Base-by-base conservation (phyloP, 2,329 filamentous ascomycete genomes). In the Didymella glomerata region DNA sequence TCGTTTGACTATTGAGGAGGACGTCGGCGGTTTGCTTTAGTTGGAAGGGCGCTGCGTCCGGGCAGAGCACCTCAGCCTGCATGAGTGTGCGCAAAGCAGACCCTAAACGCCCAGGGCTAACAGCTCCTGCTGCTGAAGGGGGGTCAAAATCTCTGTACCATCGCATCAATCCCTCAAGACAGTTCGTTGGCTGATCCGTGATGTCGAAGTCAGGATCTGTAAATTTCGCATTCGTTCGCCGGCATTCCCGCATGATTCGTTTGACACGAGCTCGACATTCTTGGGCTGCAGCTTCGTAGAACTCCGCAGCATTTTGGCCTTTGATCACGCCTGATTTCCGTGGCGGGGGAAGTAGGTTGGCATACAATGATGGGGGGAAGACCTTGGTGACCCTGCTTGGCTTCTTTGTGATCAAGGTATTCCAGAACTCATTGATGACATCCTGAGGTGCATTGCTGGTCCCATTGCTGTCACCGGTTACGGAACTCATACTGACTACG, bases 151-250 rank as follows among this genome's bases (percentile, higher is more conserved):
- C 40, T 38, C 72, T 60, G 67, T 80, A 86, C 72, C 85, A 80
- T 44, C 68, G 63, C 58, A 67, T 71, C 53, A 70, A 60, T 4
- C 74, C 72, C 20, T 71, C 57, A 3, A 75, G 60, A 52, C 73
- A 76, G 48, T 76, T 76, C 16, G 54, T 54, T 73, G 88, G 87
- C 48, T 91, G 77, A 70, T 92, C 89, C 71, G 93, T 91, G 51
- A 96, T 86, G 70, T 96, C 90, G 69, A 96, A 96, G 71, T 94
- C 87, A 18, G 88, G 85, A 71, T 95, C 92, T 5, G 89, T 86
- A 72, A 95, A 96, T 76, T 92, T 93, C 71, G 92, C 89, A 75
- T 96, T 96, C 48, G 91, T 84, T 3, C 90, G 85, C 24, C 87
- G 83, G 73, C 92, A 96, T 73, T 87, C 84, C 53, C 77, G 79